phyloP scores from a whole-genome alignment of 306 rosid genomes.

The Pachyrhizus erosus region DNA sequence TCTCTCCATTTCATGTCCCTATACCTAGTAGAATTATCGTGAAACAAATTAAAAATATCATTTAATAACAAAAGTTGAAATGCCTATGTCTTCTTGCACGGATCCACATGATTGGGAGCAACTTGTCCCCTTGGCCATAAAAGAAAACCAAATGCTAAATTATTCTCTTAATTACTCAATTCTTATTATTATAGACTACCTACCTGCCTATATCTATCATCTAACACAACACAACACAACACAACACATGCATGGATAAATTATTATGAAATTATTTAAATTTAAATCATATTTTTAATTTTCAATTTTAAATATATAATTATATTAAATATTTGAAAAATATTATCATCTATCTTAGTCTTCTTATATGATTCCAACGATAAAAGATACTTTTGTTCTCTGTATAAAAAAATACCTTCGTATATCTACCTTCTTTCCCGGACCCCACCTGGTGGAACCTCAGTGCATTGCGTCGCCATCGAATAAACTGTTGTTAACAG shows the following conservation, averaged over 20 bases:
- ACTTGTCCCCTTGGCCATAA: neutral
- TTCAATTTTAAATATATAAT: no score
- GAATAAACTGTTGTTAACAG: neutral
- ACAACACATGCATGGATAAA: no score
- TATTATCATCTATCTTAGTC: no score
- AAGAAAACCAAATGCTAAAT: neutral
- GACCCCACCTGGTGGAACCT: neutral
- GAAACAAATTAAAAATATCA: neutral
- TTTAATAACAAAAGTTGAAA: slow-evolving; percentile 28
- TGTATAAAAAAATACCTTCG: neutral
- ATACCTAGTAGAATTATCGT: neutral
- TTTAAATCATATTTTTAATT: no score
- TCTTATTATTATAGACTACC: neutral
- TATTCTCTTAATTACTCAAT: neutral
- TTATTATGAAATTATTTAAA: no score
- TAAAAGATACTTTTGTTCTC: no score
- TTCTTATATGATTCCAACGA: no score
- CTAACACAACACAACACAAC: no score
- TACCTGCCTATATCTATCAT: no score
- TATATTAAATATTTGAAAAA: no score
- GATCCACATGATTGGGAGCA: slow-evolving; percentile 31
- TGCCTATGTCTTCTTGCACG: neutral
- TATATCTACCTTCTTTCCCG: neutral
- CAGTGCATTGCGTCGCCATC: neutral
- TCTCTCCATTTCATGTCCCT: slow-evolving; percentile 16